Percentiles rank a stretch among this genome's conserved stretches.
Evolutionary conservation across 345 rosid genomes (phyloP).

Genomic region (Salix viminalis): DNA sequence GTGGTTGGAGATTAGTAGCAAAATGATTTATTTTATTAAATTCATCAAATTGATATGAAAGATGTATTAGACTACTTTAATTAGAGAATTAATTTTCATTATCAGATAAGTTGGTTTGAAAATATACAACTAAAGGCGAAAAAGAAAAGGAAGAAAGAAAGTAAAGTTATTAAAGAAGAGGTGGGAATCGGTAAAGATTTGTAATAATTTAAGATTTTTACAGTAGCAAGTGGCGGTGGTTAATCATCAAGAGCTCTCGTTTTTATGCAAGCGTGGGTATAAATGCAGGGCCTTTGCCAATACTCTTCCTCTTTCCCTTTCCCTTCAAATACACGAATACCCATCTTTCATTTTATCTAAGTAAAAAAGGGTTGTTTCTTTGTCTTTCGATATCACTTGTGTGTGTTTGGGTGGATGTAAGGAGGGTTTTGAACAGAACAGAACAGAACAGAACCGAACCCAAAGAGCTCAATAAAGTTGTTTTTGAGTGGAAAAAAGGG

Average conservation of each 20-base stretch:
- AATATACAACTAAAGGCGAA: background rate
- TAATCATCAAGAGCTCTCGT: slow-evolving; percentile 84
- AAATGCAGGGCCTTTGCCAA: slow-evolving; percentile 56
- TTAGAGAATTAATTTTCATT: background rate
- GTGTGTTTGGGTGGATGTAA: slow-evolving; percentile 18
- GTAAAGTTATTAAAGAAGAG: background rate
- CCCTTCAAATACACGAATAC: slow-evolving; percentile 18
- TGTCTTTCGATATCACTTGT: slow-evolving; percentile 7
- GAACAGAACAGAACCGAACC: slow-evolving; percentile 22
- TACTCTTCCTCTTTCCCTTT: slow-evolving; percentile 27
- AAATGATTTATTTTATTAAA: too few relatives aligned
- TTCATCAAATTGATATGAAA: too few relatives aligned
- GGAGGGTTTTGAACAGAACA: slow-evolving; percentile 26
- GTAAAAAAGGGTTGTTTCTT: slow-evolving; percentile 1
- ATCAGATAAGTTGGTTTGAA: background rate
- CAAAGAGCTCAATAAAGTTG: slow-evolving; percentile 35
- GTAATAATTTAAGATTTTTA: slow-evolving; percentile 16
- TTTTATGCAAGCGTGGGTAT: slow-evolving; percentile 99
- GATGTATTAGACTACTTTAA: too few relatives aligned
- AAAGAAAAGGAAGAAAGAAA: background rate
- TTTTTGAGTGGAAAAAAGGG: slow-evolving; percentile 26
- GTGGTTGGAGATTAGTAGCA: too few relatives aligned
- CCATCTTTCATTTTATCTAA: background rate
- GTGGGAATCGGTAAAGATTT: background rate
- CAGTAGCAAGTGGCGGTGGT: slow-evolving; percentile 78